phyloP scores from a whole-genome alignment of 805 yeast genomes.

The Tetrapisispora phaffii region DNA sequence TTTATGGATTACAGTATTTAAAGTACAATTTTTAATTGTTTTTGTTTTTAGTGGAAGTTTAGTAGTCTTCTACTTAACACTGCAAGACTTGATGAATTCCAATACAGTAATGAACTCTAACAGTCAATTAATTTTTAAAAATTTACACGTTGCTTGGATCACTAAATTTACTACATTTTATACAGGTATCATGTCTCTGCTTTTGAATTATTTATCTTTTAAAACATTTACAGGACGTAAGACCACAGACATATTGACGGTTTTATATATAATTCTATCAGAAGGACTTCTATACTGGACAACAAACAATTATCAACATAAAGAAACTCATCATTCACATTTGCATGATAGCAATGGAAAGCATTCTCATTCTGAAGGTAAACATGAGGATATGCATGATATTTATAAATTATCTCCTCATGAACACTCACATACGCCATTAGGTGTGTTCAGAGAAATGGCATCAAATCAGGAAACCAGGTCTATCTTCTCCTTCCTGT shows the following conservation, averaged over 20 bases:
- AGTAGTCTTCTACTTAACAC: slow-evolving; percentile 18
- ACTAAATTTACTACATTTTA: slow-evolving; percentile 15
- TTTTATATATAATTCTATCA: slow-evolving; percentile 12
- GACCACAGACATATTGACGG: slow-evolving; percentile 9
- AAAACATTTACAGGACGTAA: slow-evolving; percentile 13
- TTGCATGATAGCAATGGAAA: slow-evolving; percentile 1
- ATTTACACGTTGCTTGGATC: slow-evolving; percentile 6
- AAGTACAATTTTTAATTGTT: slow-evolving; percentile 22
- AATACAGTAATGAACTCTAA: background rate
- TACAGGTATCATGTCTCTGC: slow-evolving; percentile 27
- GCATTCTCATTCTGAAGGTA: background rate
- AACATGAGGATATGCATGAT: background rate
- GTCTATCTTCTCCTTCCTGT: slow-evolving; percentile 77
- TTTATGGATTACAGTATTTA: background rate
- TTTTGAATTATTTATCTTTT: slow-evolving; percentile 30
- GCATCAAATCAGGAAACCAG: slow-evolving; percentile 58
- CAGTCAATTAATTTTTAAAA: background rate
- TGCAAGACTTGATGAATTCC: slow-evolving; percentile 15
- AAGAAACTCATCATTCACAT: slow-evolving; percentile 8
- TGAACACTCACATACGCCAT: slow-evolving; percentile 2
- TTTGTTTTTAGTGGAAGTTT: slow-evolving; percentile 26
- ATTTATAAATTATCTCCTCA: background rate
- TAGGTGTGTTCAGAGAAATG: slow-evolving; percentile 26
- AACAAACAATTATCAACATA: slow-evolving; percentile 7
- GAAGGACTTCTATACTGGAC: slow-evolving; percentile 8